Conservation (phyloP, 805 yeast species). For the Kazachstania taianensis region DNA sequence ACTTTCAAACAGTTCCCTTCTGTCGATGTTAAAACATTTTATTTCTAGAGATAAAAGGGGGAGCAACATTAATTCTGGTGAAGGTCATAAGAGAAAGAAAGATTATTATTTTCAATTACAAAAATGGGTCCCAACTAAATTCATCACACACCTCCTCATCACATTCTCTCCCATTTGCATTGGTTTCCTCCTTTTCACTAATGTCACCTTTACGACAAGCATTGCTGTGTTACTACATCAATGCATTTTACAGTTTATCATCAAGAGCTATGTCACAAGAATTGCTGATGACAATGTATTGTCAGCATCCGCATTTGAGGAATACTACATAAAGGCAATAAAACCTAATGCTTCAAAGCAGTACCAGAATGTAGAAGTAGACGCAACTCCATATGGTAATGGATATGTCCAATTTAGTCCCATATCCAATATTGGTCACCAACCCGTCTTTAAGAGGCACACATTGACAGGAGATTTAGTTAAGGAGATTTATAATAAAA, state of each 20-base stretch:
- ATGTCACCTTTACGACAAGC: conserved; percentile 31
- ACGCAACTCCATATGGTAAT: conserved; percentile 37
- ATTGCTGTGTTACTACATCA: conserved; percentile 32
- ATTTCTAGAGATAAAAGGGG: conserved; percentile 5
- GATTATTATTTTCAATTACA: conserved; percentile 43
- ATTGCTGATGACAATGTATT: conserved; percentile 51
- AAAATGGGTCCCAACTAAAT: conserved; percentile 61
- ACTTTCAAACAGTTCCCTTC: conserved; percentile 14
- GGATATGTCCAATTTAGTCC: conserved; percentile 25
- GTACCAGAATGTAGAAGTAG: conserved; percentile 51
- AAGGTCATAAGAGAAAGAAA: conserved; percentile 10
- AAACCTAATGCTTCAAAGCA: conserved; percentile 43
- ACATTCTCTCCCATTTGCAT: conserved; percentile 52
- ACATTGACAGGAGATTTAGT: conserved; percentile 30
- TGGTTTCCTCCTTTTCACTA: conserved; percentile 32
- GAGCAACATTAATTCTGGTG: conserved; percentile 7
- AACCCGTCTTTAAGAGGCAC: conserved; percentile 42
- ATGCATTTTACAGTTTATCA: conserved; percentile 30
- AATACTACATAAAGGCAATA: conserved; percentile 53
- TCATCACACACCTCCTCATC: conserved; percentile 40
- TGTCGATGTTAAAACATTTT: conserved; percentile 15
- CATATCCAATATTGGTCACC: conserved; percentile 20
- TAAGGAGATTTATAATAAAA: conserved; percentile 26
- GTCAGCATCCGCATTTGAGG: conserved; percentile 49
- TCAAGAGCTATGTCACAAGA: conserved; percentile 37